These are phyloP conservation scores for Usnea hakonensis DNA, from an alignment of 495 filamentous ascomycete genomes.

Conservation along the genomic window DNA sequence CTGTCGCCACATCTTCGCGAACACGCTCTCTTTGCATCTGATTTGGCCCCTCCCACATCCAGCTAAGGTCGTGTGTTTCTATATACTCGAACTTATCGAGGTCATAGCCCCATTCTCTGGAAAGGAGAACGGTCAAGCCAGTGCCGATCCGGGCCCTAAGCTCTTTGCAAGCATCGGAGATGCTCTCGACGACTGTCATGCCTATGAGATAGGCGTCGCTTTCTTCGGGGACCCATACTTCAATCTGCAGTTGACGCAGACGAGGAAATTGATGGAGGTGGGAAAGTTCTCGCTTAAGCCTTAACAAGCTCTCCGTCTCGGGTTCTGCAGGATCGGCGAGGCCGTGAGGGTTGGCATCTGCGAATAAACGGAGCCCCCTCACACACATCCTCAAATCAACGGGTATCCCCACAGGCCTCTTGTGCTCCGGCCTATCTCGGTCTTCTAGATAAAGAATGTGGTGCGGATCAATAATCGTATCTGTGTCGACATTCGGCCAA, in stretches of 20 bases:
- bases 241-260: not conserved
- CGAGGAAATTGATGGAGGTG: too few relatives aligned
- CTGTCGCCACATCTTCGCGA: not conserved
- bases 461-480: too few relatives aligned
- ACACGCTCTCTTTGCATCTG: not conserved
- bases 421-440: too few relatives aligned
- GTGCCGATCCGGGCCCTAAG: not conserved
- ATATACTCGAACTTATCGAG: not conserved
- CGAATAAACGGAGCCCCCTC: too few relatives aligned
- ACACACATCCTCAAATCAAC: too few relatives aligned
- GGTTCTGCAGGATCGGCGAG: too few relatives aligned
- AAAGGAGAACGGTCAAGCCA: not conserved
- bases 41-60: not conserved
- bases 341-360: too few relatives aligned
- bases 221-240: not conserved
- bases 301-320: too few relatives aligned
- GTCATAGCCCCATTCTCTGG: not conserved
- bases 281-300: too few relatives aligned
- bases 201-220: not conserved
- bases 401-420: too few relatives aligned
- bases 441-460: too few relatives aligned
- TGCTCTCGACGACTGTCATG: not conserved
- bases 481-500: too few relatives aligned
- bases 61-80: not conserved
- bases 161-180: not conserved